Percentiles rank a stretch among this genome's conserved stretches.
Conservation (phyloP, 139 green algal species). For the Nannochloris sp. region DNA sequence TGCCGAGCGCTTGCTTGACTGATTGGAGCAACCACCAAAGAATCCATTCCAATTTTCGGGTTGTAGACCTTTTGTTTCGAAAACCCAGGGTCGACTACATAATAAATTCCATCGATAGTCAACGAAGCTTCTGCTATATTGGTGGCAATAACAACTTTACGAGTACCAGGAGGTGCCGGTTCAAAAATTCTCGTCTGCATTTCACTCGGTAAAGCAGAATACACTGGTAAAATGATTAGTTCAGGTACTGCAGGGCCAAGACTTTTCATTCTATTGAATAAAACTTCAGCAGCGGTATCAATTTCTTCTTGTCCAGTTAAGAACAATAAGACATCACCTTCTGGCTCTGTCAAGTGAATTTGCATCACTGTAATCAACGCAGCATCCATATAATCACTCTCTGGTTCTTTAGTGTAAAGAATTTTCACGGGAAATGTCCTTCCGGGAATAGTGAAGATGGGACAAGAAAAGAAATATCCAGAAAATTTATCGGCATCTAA, state of each 20-base stretch:
- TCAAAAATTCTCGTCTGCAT: conserved; percentile 97
- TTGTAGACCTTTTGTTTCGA: conserved; percentile 74
- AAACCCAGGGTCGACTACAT: conserved; percentile 87
- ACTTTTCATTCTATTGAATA: conserved; percentile 92
- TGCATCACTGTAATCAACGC: conserved; percentile 94
- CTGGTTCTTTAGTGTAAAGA: conserved; percentile 70
- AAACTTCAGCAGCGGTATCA: conserved; percentile 60
- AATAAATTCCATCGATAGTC: conserved; percentile 99
- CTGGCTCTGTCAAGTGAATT: conserved; percentile 80
- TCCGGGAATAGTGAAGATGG: conserved; percentile 80
- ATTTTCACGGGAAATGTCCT: conserved; percentile 79
- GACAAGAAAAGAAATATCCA: conserved; percentile 90
- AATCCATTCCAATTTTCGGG: conserved; percentile 86
- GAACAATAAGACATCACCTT: conserved; percentile 86
- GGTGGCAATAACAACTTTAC: conserved; percentile 95
- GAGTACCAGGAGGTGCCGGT: conserved; percentile 75
- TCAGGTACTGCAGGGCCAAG: conserved; percentile 82
- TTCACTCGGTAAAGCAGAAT: conserved; percentile 71
- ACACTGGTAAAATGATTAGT: conserved; percentile 93
- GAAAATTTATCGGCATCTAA: conserved; percentile 95
- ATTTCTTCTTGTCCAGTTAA: conserved; percentile 84
- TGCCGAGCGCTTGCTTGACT: conserved; percentile 86
- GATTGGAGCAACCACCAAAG: conserved; percentile 91
- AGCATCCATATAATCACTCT: conserved; percentile 92
- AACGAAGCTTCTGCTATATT: conserved; percentile 98